phyloP scores from a whole-genome alignment of 176 grass and related monocot species.

The Zea luxurians region DNA sequence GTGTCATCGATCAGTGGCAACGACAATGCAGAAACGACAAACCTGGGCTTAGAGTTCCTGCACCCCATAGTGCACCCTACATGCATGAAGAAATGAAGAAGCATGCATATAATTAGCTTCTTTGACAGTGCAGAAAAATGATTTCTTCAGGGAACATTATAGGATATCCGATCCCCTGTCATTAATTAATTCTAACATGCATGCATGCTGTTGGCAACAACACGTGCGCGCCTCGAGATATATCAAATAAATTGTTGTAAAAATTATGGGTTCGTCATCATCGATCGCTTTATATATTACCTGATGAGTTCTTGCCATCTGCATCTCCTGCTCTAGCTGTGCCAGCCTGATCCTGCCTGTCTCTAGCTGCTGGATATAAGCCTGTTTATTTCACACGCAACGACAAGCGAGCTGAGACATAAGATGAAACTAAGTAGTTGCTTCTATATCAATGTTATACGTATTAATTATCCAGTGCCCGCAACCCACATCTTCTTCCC shows the following conservation, averaged over 20 bases:
- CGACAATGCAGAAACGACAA: neutral
- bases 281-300: conserved; percentile 13
- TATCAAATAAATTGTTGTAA: too few relatives aligned
- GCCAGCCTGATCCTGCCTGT: conserved; percentile 55
- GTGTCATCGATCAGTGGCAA: neutral
- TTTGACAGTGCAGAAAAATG: neutral
- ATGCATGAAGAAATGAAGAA: neutral
- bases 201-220: too few relatives aligned
- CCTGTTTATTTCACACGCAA: conserved; percentile 33
- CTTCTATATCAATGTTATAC: neutral
- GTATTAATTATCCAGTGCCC: neutral
- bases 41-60: conserved; percentile 54
- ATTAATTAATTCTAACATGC: too few relatives aligned
- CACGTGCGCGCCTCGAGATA: too few relatives aligned
- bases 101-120: neutral
- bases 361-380: conserved; percentile 73
- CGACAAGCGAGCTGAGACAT: neutral
- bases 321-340: conserved; percentile 60
- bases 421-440: neutral
- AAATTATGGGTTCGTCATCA: too few relatives aligned
- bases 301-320: conserved; percentile 58
- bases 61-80: conserved; percentile 41
- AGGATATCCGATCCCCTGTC: too few relatives aligned
- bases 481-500: neutral
- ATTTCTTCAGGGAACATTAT: too few relatives aligned